phyloP scores from a whole-genome alignment of 2,329 filamentous ascomycete genomes.

The Mycocentrospora acerina region DNA sequence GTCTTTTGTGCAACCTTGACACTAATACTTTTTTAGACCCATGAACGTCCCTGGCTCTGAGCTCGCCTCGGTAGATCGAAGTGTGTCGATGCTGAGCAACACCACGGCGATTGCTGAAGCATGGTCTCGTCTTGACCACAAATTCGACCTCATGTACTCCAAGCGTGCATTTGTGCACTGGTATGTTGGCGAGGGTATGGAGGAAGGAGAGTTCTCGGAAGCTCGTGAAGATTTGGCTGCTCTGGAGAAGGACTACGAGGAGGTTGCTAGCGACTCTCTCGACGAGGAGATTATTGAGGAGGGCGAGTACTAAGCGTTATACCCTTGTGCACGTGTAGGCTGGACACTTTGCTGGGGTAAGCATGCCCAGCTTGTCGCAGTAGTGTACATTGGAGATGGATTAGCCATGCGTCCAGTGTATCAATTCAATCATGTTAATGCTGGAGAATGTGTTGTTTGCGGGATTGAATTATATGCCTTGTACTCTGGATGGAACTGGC shows the following conservation, averaged over 20 bases:
- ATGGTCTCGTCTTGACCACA: constrained; percentile 71
- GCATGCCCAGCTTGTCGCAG: constrained; percentile 7
- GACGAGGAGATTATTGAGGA: constrained; percentile 61
- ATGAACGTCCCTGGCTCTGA: constrained; percentile 95
- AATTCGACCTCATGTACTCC: constrained; percentile 78
- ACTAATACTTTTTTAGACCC: constrained; percentile 65
- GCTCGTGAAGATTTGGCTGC: constrained; percentile 83
- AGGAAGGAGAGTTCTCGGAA: constrained; percentile 87
- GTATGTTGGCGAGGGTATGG: constrained; percentile 89
- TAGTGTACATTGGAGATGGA: constrained; percentile 5
- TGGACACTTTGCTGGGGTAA: constrained; percentile 19
- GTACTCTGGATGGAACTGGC: no score
- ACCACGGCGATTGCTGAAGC: constrained; percentile 73
- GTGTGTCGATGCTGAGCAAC: constrained; percentile 80
- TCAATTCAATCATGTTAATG: neutral
- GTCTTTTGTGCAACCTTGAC: neutral
- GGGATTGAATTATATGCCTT: no score
- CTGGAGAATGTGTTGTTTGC: no score
- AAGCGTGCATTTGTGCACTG: constrained; percentile 77
- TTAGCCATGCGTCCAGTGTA: constrained; percentile 6
- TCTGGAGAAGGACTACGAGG: constrained; percentile 83
- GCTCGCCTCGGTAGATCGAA: constrained; percentile 95
- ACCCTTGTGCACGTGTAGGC: constrained; percentile 18
- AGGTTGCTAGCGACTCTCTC: constrained; percentile 71
- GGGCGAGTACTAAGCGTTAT: constrained; percentile 46